A percentile compares a stretch with the other conserved stretches of the same genome.
Evolutionary conservation across 306 rosid species (phyloP).

Genomic region (Notholithocarpus densiflorus): DNA sequence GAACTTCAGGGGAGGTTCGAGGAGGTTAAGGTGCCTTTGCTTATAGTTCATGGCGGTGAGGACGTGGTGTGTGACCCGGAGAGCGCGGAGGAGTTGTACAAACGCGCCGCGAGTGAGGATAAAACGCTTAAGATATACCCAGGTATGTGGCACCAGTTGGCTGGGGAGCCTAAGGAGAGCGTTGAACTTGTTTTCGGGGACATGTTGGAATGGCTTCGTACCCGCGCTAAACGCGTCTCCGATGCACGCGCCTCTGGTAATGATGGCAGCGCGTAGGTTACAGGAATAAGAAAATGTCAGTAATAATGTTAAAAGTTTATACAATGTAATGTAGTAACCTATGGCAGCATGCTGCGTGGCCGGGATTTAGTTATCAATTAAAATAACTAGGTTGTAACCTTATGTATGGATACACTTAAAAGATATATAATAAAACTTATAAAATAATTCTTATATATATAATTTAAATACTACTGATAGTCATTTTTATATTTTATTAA

Average conservation of each 20-base stretch:
- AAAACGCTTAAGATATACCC: constrained; percentile 73
- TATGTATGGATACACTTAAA: too few relatives aligned
- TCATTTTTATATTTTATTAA: too few relatives aligned
- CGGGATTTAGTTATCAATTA: neutral
- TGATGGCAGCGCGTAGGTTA: constrained; percentile 12
- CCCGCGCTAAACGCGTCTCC: constrained; percentile 28
- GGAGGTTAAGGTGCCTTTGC: constrained; percentile 81
- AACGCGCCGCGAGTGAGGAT: constrained; percentile 73
- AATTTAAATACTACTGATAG: too few relatives aligned
- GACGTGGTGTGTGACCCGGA: constrained; percentile 86
- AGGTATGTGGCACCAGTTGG: constrained; percentile 89
- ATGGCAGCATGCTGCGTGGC: constrained; percentile 15
- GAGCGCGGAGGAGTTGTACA: constrained; percentile 62
- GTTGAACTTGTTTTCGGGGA: constrained; percentile 76
- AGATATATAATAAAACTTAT: too few relatives aligned
- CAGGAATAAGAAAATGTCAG: neutral
- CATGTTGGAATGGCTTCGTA: constrained; percentile 63
- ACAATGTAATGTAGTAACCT: constrained; percentile 33
- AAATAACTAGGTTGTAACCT: too few relatives aligned
- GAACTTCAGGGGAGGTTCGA: constrained; percentile 78
- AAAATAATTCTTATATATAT: too few relatives aligned
- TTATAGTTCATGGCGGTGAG: constrained; percentile 68
- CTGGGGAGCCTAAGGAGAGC: constrained; percentile 57
- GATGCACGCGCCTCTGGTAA: constrained; percentile 17
- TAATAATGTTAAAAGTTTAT: neutral